Base-by-base conservation (phyloP, 2,329 filamentous ascomycete genomes). In the Penicillium polonicum region DNA sequence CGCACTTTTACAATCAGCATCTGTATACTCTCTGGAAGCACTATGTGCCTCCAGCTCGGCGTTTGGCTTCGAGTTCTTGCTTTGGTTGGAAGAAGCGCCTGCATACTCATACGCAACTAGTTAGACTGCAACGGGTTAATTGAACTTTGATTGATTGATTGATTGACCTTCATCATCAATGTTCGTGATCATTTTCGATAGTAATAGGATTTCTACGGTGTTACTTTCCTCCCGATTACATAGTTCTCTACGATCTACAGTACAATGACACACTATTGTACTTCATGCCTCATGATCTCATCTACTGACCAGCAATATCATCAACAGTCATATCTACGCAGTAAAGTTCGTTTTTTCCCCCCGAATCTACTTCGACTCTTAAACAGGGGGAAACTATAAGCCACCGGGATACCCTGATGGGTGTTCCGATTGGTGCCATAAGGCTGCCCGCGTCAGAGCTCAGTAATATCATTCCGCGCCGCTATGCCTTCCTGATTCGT, bases 371-470 rank as follows among this genome's bases (percentile, higher is more conserved):
- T 29, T 19, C 29, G 29, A 33, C 31, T 31, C 7, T 21, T n/a
- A 21, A 45, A 15, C n/a, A 51, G 54, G 49, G 55, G 49, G 42
- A 25, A 21, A n/a, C 7, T 13, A 7, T 19, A 53, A 48, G 13
- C 23, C 21, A 23, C 49, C 19, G 42, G 42, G 48, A 35, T 25
- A 29, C 15, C 17, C 3, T 36, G 10, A 8, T 17, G n/a, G 31
- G 42, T 9, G 27, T 48, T 53, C 55, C 55, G 55, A 57, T 57
- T 57, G 55, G 55, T 35, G 49, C 27, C 29, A 39, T 42, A 31
- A 23, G 33, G 29, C 21, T 41, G 27, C 42, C 42, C 52, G 36
- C 44, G 44, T 54, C 44, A 54, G 55, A 41, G 43, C 29, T n/a
- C 21, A n/a, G 13, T 53, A 42, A 29, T 41, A 48, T 53, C 55